A percentile compares a stretch with the other conserved stretches of the same genome.
Evolutionary conservation across 2,329 filamentous ascomycete genomes (phyloP).

Genomic region (Fusarium armeniacum): DNA sequence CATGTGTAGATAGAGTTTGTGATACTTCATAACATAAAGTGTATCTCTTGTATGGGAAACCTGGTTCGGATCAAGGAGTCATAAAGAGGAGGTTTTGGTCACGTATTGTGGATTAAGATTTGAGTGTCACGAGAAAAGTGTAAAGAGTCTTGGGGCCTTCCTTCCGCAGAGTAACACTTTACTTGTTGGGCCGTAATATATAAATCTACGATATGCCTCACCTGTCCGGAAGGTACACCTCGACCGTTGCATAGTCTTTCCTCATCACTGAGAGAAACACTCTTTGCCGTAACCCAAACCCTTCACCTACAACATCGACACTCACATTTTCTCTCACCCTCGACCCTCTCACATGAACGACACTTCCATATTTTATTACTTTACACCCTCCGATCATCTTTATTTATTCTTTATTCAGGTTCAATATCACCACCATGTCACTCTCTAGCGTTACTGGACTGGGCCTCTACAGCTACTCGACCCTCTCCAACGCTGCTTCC

Average conservation of each 20-base stretch:
- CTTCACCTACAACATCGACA: constrained; percentile 2
- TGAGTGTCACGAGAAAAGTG: not conserved
- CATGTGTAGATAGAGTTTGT: not conserved
- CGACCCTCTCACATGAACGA: not conserved
- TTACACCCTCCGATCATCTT: not conserved
- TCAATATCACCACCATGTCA: not conserved
- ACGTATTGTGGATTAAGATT: not conserved
- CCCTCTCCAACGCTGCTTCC: constrained; percentile 1
- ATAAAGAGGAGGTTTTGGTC: not conserved
- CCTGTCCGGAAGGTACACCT: not conserved
- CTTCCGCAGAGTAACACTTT: not conserved
- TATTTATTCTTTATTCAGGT: not conserved
- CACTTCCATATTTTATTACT: not conserved
- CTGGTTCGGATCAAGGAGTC: not conserved
- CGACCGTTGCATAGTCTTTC: too few species aligned
- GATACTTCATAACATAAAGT: not conserved
- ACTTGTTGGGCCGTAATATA: not conserved
- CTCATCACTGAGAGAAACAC: not conserved
- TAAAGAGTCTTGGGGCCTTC: not conserved
- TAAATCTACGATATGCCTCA: not conserved
- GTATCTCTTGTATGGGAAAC: not conserved
- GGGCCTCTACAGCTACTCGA: constrained; percentile 8
- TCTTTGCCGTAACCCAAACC: not conserved
- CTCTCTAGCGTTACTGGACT: not conserved
- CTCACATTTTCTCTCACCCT: not conserved